Percentiles rank a stretch among this genome's conserved stretches.
Evolutionary conservation across 176 grass and related monocot species (phyloP).

Genomic region (Saccharum spontaneum): DNA sequence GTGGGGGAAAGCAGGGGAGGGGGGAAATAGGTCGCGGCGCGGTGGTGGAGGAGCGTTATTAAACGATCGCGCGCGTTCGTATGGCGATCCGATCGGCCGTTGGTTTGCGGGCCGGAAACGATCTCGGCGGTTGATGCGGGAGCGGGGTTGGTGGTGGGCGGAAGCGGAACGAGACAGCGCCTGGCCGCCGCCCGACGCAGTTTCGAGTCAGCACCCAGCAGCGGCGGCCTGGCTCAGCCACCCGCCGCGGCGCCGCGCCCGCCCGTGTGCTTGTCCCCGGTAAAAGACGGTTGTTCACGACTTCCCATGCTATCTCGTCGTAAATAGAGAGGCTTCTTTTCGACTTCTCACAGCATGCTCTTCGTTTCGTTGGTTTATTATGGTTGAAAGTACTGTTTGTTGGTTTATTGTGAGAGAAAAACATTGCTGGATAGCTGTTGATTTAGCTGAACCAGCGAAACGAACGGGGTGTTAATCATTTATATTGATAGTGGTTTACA

Average conservation of each 20-base stretch:
- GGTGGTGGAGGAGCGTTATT: background rate
- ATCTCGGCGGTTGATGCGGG: constrained; percentile 26
- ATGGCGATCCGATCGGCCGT: constrained; percentile 30
- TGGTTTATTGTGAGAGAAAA: no score
- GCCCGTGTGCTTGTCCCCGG: constrained; percentile 8
- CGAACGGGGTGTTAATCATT: no score
- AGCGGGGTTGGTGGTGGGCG: background rate
- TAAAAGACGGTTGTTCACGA: constrained; percentile 6
- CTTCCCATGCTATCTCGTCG: background rate
- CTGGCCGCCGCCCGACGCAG: constrained; percentile 17
- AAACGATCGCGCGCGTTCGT: constrained; percentile 25
- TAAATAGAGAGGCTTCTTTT: background rate
- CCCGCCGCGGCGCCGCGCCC: background rate
- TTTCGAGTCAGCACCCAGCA: constrained; percentile 19
- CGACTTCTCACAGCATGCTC: no score
- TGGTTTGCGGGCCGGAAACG: constrained; percentile 4
- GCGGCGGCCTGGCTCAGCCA: constrained; percentile 16
- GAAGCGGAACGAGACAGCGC: constrained; percentile 9
- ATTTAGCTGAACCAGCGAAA: no score
- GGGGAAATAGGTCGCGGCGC: background rate
- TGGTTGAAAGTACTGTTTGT: no score
- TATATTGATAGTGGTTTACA: no score
- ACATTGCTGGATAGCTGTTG: no score
- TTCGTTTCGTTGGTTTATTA: no score
- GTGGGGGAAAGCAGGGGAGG: background rate